Percentiles rank a stretch among this genome's conserved stretches.
phyloP scores from a whole-genome alignment of 352 stramenopile species.

The Phytophthora cryptogea region DNA sequence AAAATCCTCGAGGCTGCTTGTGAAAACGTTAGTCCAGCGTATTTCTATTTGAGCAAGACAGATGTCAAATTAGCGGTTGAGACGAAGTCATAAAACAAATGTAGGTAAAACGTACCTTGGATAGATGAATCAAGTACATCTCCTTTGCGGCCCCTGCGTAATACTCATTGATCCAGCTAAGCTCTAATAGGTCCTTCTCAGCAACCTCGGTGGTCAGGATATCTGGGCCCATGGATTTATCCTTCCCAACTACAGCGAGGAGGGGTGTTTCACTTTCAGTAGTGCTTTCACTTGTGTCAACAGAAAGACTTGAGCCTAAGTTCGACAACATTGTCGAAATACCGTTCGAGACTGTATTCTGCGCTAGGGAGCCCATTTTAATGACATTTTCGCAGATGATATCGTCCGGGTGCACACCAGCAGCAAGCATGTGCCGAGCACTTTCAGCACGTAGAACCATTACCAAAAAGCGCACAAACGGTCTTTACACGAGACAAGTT shows the following conservation, averaged over 20 bases:
- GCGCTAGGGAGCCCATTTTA: conserved; percentile 87
- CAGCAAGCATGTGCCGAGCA: conserved; percentile 77
- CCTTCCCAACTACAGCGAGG: conserved; percentile 31
- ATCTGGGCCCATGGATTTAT: conserved; percentile 32
- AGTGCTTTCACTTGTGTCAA: conserved; percentile 40
- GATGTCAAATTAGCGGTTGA: background rate
- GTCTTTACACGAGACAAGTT: conserved; percentile 34
- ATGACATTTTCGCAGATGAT: conserved; percentile 90
- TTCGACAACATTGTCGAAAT: conserved; percentile 89
- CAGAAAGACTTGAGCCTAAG: conserved; percentile 74
- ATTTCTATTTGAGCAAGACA: conserved; percentile 44
- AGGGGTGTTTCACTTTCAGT: conserved; percentile 12
- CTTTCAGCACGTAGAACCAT: conserved; percentile 81
- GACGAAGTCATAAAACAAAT: background rate
- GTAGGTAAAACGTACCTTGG: conserved; percentile 42
- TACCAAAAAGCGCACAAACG: conserved; percentile 67
- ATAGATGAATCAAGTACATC: conserved; percentile 85
- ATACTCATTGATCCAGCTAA: conserved; percentile 74
- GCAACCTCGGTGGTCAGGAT: conserved; percentile 23
- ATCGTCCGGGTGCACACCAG: conserved; percentile 74
- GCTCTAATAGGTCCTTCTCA: conserved; percentile 19
- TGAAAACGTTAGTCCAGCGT: conserved; percentile 71
- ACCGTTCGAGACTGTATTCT: conserved; percentile 73
- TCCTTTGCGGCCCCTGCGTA: conserved; percentile 80
- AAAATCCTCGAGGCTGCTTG: conserved; percentile 66